A percentile compares a stretch with the other conserved stretches of the same genome.
These are phyloP conservation scores for Naematelia aurantialba DNA, from an alignment of 768 basidiomycete species.

Conservation along the genomic window DNA sequence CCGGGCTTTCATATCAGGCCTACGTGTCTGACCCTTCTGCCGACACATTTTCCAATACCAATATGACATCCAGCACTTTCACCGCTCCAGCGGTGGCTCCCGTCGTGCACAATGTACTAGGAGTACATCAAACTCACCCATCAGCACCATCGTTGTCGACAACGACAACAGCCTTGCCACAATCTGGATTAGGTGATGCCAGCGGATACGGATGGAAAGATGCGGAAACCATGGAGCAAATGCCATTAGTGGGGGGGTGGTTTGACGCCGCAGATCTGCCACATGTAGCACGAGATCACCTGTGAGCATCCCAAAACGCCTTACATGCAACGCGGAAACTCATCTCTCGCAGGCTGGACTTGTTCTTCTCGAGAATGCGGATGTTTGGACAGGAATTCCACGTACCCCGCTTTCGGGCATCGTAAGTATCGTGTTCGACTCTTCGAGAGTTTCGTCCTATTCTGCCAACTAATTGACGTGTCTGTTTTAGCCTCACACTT, in stretches of 20 bases:
- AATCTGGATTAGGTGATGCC: neutral
- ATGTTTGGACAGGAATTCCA: constrained; percentile 37
- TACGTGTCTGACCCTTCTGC: neutral
- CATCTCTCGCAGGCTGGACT: constrained; percentile 25
- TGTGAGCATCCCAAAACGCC: constrained; percentile 20
- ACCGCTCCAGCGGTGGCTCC: neutral
- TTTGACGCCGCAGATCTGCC: constrained; percentile 44
- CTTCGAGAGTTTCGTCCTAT: no score
- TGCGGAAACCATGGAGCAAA: constrained; percentile 10
- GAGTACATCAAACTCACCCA: neutral
- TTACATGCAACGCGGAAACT: neutral
- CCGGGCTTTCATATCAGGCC: neutral
- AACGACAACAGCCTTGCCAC: neutral
- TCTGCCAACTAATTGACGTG: neutral
- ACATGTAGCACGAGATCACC: constrained; percentile 38
- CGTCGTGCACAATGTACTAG: constrained; percentile 4
- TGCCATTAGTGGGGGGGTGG: constrained; percentile 39
- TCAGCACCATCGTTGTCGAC: neutral
- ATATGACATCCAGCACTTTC: neutral
- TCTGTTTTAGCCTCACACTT: constrained; percentile 30
- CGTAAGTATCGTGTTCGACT: constrained; percentile 16
- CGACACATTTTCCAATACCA: neutral
- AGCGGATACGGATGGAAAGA: neutral
- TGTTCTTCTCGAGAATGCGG: constrained; percentile 37
- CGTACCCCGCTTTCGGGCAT: constrained; percentile 40